Conservation (phyloP, 2,329 filamentous ascomycete species). For the Calonectria crousiana region DNA sequence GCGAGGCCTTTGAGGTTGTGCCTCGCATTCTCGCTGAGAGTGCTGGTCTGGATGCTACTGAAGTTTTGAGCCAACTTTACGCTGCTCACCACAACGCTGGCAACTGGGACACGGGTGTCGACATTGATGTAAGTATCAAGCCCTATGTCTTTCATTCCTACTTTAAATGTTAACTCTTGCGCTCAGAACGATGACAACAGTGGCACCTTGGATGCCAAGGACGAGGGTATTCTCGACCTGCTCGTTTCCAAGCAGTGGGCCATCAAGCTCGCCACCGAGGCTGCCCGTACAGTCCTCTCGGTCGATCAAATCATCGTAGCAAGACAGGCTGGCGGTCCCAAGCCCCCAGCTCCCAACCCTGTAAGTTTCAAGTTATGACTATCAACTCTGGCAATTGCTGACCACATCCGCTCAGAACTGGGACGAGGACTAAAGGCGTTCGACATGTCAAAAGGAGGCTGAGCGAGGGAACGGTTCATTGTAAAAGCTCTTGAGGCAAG, state of each 20-base stretch:
- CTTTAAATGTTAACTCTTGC: slow-evolving; percentile 36
- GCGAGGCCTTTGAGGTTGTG: slow-evolving; percentile 97
- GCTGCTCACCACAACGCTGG: slow-evolving; percentile 92
- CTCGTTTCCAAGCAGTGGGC: slow-evolving; percentile 95
- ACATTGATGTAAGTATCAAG: slow-evolving; percentile 76
- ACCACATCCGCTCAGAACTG: slow-evolving; percentile 62
- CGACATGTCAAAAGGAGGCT: slow-evolving; percentile 30
- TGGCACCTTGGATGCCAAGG: slow-evolving; percentile 86
- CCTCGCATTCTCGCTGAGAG: slow-evolving; percentile 95
- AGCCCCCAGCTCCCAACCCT: slow-evolving; percentile 94
- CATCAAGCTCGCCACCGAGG: slow-evolving; percentile 95
- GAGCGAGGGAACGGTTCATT: slow-evolving; percentile 36
- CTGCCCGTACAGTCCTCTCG: slow-evolving; percentile 91
- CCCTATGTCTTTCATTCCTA: neutral
- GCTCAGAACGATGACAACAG: slow-evolving; percentile 78
- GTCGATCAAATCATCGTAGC: slow-evolving; percentile 99
- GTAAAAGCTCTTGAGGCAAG: slow-evolving; percentile 32
- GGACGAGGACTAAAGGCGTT: slow-evolving; percentile 69
- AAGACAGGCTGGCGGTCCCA: slow-evolving; percentile 95
- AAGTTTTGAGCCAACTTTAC: slow-evolving; percentile 91
- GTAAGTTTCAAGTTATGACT: slow-evolving; percentile 51
- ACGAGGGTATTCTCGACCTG: slow-evolving; percentile 92
- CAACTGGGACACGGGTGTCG: slow-evolving; percentile 91
- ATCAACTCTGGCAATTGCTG: slow-evolving; percentile 35
- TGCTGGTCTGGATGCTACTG: slow-evolving; percentile 96